These are phyloP conservation scores for Alternaria alternata DNA, from an alignment of 2,329 filamentous ascomycete species.

Conservation along the genomic window DNA sequence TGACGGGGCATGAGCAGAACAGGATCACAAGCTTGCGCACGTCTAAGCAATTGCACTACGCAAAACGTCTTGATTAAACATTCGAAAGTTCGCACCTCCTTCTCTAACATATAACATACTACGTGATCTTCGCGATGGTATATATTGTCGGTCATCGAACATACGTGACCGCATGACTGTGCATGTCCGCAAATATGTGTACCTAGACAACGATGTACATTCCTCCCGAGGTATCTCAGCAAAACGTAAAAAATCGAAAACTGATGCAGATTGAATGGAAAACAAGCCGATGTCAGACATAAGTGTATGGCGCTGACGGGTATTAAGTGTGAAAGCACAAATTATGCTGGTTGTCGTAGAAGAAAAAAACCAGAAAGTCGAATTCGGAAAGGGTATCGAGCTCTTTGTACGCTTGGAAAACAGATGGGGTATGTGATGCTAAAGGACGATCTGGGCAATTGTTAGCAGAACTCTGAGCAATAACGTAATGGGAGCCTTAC, in stretches of 20 bases:
- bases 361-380: constrained; percentile 26
- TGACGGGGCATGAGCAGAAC: background rate
- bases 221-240: constrained; percentile 20
- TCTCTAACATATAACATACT: constrained; percentile 3
- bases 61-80: constrained; percentile 8
- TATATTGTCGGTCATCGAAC: constrained; percentile 7
- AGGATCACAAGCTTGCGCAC: background rate
- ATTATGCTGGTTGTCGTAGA: constrained; percentile 11
- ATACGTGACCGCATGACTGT: background rate
- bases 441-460: constrained; percentile 14
- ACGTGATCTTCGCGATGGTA: constrained; percentile 10
- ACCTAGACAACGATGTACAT: constrained; percentile 21
- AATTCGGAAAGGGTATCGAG: constrained; percentile 44
- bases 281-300: constrained; percentile 11
- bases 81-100: background rate
- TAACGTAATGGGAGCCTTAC: constrained; percentile 8
- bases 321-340: constrained; percentile 31
- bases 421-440: constrained; percentile 22
- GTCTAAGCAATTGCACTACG: background rate
- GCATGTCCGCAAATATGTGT: constrained; percentile 4
- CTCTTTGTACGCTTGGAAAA: constrained; percentile 34
- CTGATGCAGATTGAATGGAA: constrained; percentile 8
- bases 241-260: constrained; percentile 3
- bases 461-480: background rate
- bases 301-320: constrained; percentile 24